Evolutionary conservation across 495 filamentous ascomycete genomes (phyloP).

Genomic region (Penicillium psychrofluorescens): DNA sequence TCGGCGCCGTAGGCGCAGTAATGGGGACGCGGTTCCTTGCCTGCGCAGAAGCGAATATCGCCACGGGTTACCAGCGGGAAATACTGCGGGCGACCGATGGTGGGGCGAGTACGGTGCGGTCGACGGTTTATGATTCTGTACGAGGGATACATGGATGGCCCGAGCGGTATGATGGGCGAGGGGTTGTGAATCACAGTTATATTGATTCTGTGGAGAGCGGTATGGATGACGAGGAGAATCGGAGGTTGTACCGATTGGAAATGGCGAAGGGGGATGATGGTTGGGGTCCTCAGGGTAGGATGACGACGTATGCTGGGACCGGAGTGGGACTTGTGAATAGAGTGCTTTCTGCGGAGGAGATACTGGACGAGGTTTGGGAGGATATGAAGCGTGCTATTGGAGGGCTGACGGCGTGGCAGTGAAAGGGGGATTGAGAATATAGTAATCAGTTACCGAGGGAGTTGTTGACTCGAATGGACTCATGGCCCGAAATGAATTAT

Average conservation of each 20-base stretch:
- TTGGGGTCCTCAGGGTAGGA: slow-evolving; percentile 47
- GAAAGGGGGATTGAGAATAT: neutral
- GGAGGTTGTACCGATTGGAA: slow-evolving; percentile 43
- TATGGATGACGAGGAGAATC: slow-evolving; percentile 45
- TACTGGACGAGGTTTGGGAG: slow-evolving; percentile 14
- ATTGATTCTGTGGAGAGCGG: slow-evolving; percentile 42
- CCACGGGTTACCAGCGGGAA: slow-evolving; percentile 48
- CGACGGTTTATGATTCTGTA: slow-evolving; percentile 59
- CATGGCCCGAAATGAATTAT: slow-evolving; percentile 13
- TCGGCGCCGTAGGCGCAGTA: slow-evolving; percentile 57
- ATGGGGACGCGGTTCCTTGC: slow-evolving; percentile 67
- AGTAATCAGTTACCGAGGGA: neutral
- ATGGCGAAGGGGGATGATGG: slow-evolving; percentile 41
- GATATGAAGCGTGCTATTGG: slow-evolving; percentile 4
- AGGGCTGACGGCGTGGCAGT: neutral
- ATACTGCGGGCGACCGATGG: slow-evolving; percentile 56
- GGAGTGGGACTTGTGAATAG: slow-evolving; percentile 29
- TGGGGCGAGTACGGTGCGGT: slow-evolving; percentile 54
- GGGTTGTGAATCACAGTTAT: slow-evolving; percentile 54
- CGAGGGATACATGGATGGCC: slow-evolving; percentile 62
- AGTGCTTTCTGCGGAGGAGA: slow-evolving; percentile 16
- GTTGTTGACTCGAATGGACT: neutral
- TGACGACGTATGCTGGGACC: slow-evolving; percentile 58
- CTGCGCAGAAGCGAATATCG: slow-evolving; percentile 49
- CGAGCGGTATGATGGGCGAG: slow-evolving; percentile 49